phyloP scores from a whole-genome alignment of 2,329 filamentous ascomycete species.

The Drechslerella coelobrocha region DNA sequence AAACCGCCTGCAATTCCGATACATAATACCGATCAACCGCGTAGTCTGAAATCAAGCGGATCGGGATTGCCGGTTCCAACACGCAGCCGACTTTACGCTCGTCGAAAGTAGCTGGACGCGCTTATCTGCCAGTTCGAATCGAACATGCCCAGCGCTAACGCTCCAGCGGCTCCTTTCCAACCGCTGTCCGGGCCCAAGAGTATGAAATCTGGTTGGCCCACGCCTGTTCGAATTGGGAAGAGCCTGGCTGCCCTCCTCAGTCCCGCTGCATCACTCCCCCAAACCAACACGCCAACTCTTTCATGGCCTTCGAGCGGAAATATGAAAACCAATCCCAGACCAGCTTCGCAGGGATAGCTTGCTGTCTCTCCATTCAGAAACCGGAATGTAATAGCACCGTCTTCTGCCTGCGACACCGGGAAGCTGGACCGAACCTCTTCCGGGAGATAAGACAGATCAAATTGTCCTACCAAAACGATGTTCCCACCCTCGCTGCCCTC shows the following conservation, averaged over 20 bases:
- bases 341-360: conserved; percentile 56
- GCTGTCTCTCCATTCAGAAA: conserved; percentile 44
- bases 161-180: conserved; percentile 64
- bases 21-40: no score
- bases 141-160: conserved; percentile 65
- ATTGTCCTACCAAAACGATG: conserved; percentile 57
- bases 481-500: conserved; percentile 58
- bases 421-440: conserved; percentile 20
- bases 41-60: no score
- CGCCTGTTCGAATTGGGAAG: conserved; percentile 65
- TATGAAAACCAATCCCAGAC: conserved; percentile 64
- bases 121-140: conserved; percentile 65
- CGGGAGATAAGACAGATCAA: conserved; percentile 56
- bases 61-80: background rate
- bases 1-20: no score
- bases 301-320: conserved; percentile 60
- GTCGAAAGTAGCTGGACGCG: conserved; percentile 60
- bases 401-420: conserved; percentile 40
- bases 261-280: conserved; percentile 63
- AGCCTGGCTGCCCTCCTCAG: conserved; percentile 64
- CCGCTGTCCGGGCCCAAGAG: conserved; percentile 61
- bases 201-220: conserved; percentile 67
- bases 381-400: conserved; percentile 33
- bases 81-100: conserved; percentile 24
- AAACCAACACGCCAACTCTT: conserved; percentile 65